Evolutionary conservation across 106 monocot genomes (phyloP).

Genomic region (Triglochin maritima): DNA sequence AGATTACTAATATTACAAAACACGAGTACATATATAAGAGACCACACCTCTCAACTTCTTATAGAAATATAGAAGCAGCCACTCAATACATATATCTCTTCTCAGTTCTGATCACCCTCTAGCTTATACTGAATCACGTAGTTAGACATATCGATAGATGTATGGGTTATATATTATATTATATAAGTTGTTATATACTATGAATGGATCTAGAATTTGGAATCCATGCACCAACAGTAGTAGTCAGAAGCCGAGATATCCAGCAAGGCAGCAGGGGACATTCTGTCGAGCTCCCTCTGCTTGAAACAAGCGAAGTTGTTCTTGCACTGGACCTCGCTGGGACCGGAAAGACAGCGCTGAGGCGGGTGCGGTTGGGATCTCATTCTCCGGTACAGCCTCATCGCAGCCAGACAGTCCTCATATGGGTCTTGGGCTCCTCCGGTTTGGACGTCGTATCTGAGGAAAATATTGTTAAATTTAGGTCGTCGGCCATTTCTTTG

Average conservation of each 20-base stretch:
- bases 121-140: too few species aligned
- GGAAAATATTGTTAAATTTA: background rate
- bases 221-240: slow-evolving; percentile 63
- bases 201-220: background rate
- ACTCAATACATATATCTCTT: too few species aligned
- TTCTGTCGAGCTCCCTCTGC: slow-evolving; percentile 54
- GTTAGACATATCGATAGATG: too few species aligned
- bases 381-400: slow-evolving; percentile 55
- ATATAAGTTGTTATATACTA: too few species aligned
- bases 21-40: too few species aligned
- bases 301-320: slow-evolving; percentile 31
- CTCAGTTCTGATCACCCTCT: too few species aligned
- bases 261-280: slow-evolving; percentile 40
- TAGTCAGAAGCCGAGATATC: slow-evolving; percentile 42
- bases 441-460: slow-evolving; percentile 53
- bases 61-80: too few species aligned
- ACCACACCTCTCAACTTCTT: too few species aligned
- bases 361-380: slow-evolving; percentile 29
- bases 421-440: slow-evolving; percentile 47
- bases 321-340: slow-evolving; percentile 21
- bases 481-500: too few species aligned
- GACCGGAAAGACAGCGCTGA: background rate
- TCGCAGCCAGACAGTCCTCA: slow-evolving; percentile 48
- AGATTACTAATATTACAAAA: too few species aligned
- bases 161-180: too few species aligned